Percentiles rank a stretch among this genome's conserved stretches.
Conservation (phyloP, 345 rosid genomes). For the Citrus inodora region DNA sequence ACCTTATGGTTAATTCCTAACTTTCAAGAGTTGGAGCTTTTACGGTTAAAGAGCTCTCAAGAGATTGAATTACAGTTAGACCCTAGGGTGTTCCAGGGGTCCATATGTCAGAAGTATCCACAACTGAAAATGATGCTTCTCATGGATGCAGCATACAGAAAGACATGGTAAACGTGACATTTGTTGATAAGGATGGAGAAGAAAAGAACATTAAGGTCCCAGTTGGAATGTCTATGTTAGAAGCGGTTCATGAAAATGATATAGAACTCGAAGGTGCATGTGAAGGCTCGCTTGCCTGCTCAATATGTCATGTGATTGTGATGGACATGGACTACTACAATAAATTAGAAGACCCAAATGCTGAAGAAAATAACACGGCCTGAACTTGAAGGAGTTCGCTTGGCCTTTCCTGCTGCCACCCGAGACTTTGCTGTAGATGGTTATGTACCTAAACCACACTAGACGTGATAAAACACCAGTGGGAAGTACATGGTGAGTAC, state of each 20-base stretch:
- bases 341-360: constrained; percentile 87
- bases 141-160: constrained; percentile 32
- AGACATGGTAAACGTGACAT: constrained; percentile 71
- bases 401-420: constrained; percentile 81
- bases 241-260: constrained; percentile 92
- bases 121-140: constrained; percentile 22
- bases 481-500: constrained; percentile 8
- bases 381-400: constrained; percentile 74
- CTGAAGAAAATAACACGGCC: constrained; percentile 95
- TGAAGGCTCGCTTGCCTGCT: constrained; percentile 93
- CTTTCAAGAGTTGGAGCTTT: constrained; percentile 40
- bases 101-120: constrained; percentile 28
- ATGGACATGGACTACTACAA: constrained; percentile 79
- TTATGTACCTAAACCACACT: constrained; percentile 83
- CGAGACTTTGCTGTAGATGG: constrained; percentile 89
- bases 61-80: constrained; percentile 36
- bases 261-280: constrained; percentile 98
- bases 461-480: constrained; percentile 11
- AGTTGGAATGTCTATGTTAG: constrained; percentile 77
- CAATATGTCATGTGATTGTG: constrained; percentile 87
- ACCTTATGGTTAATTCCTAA: constrained; percentile 29
- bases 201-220: constrained; percentile 70
- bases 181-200: constrained; percentile 90
- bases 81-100: constrained; percentile 32
- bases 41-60: constrained; percentile 38